Percentiles rank a stretch among this genome's conserved stretches.
Conservation (phyloP, 202 grass and related monocot species). For the Panicum hallii region DNA sequence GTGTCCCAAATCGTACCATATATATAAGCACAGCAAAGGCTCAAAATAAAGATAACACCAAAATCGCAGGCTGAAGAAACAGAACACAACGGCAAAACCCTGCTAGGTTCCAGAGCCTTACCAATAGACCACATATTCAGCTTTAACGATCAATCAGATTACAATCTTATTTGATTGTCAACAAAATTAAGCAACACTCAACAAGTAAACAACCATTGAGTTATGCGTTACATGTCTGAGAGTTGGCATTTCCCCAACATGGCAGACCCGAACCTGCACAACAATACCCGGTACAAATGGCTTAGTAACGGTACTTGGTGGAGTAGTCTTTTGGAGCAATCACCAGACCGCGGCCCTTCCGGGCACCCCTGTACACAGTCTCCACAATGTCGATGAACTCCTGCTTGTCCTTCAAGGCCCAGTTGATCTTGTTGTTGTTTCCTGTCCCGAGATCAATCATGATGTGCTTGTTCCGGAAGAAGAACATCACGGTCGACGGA, state of each 20-base stretch:
- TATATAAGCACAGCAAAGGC: too few relatives aligned
- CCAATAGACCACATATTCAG: too few relatives aligned
- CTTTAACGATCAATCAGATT: neutral
- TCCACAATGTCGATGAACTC: slow-evolving; percentile 84
- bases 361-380: slow-evolving; percentile 72
- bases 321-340: slow-evolving; percentile 82
- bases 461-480: slow-evolving; percentile 86
- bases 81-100: too few relatives aligned
- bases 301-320: slow-evolving; percentile 80
- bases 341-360: slow-evolving; percentile 75
- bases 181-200: neutral
- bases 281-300: neutral
- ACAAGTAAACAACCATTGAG: neutral
- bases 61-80: too few relatives aligned
- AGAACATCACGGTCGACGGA: slow-evolving; percentile 80
- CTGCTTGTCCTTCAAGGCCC: slow-evolving; percentile 85
- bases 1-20: too few relatives aligned
- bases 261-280: slow-evolving; percentile 12
- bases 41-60: too few relatives aligned
- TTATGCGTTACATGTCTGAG: neutral
- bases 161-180: neutral
- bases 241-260: neutral
- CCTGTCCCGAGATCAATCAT: slow-evolving; percentile 88
- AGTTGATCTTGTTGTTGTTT: slow-evolving; percentile 90
- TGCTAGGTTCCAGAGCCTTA: too few relatives aligned